phyloP scores from a whole-genome alignment of 768 basidiomycete species.

The Amanita pallidorosea region DNA sequence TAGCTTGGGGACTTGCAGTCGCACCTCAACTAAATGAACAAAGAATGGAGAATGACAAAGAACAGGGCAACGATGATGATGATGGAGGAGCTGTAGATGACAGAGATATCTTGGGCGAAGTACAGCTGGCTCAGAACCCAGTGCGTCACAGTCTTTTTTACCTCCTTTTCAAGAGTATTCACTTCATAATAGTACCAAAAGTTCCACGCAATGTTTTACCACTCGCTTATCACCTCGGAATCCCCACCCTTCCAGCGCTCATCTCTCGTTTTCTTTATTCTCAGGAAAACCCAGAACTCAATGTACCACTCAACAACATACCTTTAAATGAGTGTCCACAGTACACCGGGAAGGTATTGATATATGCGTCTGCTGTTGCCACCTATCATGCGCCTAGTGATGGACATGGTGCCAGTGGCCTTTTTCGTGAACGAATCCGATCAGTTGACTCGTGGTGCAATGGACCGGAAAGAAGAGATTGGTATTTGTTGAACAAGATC shows the following conservation, averaged over 20 bases:
- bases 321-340: background rate
- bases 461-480: too few species aligned
- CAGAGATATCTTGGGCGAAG: background rate
- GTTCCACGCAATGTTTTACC: too few species aligned
- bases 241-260: too few species aligned
- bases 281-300: background rate
- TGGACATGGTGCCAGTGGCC: constrained; percentile 7
- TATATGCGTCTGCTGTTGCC: constrained; percentile 8
- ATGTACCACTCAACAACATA: background rate
- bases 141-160: background rate
- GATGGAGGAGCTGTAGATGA: background rate
- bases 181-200: too few species aligned
- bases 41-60: background rate
- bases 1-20: too few species aligned
- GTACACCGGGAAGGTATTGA: background rate
- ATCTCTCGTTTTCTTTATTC: too few species aligned
- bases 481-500: too few species aligned
- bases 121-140: constrained; percentile 3
- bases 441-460: too few species aligned
- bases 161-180: background rate
- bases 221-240: too few species aligned
- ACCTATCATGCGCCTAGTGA: constrained; percentile 12
- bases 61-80: background rate
- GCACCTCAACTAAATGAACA: too few species aligned
- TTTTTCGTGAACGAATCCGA: too few species aligned